Evolutionary conservation across 306 rosid species (phyloP), one percentile per base, ranked within the genome.

Genomic region (Chamaecrista fasciculata): DNA sequence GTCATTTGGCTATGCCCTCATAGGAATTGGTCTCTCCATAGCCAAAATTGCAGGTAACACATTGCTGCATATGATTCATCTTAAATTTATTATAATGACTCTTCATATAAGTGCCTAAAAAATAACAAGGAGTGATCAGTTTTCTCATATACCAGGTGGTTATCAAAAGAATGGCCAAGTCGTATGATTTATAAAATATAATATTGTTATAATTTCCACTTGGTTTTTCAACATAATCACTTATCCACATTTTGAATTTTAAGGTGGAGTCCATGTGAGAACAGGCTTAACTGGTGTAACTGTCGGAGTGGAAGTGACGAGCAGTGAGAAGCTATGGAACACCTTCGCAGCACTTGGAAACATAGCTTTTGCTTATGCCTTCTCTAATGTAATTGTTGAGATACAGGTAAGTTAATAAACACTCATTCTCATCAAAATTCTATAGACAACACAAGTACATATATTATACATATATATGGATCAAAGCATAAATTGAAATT

Each of bases 321-420:
- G 49, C 20, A 19, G 0, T 0, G 9, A 72, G 69, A 83, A 79
- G 56, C 14, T 69, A 8, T 79, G 84, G 84, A 72, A 72, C 19
- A 4, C 50, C 24, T 76, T 79, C 15, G 77, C 64, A 76, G 68
- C 84, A 63, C 37, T 83, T 25, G 87, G 82, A 63, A 53, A 83
- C 80, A 72, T 83, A 1, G 87, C 82, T 79, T 79, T 72, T 69
- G 66, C 87, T 21, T 83, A 79, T 79, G 47, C 44, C 61, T 83
- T 83, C 50, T 6, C 56, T 18, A 0, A 3, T 0, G 79, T 83
- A 0, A 5, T 79, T 14, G 79, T 73, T 72, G 87, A 83, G 24
- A 83, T 83, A 62, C 77, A 82, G 81, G 86, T 51, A 66, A 78
- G 71, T 14, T 33, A 19, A 1, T 58, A 1, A 16, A 47, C 8